Evolutionary conservation across 164 flowering plant species (phyloP), one percentile per base, ranked within the genome.

Genomic region (Macadamia integrifolia): DNA sequence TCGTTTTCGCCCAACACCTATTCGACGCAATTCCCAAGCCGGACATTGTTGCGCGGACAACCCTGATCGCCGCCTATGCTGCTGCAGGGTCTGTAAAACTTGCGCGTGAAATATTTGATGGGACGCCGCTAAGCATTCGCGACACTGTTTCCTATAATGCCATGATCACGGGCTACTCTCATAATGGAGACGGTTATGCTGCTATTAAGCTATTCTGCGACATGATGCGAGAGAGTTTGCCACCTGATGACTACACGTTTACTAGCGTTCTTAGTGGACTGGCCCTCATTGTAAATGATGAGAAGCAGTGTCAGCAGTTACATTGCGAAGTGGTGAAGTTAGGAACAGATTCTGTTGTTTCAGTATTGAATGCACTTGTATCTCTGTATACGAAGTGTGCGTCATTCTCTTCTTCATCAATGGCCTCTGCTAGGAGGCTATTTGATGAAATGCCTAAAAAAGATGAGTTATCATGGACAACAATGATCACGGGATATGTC

Each of bases 401-500:
- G 0, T 76, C 80, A 32, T 74, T 62, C 42, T 61, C 49, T 6
- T 64, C 84, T 5, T 62, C 67, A 8, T 71, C 80, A 58, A 66
- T 82, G 81, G 70, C 42, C 30, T 68, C 79, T 15, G 92, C 91
- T 49, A 74, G 84, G 59, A 80, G 70, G 71, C n/a, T 91, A 64
- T 89, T 91, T 78, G 83, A 84, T 66, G 88, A 79, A 64, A 85
- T 87, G 88, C 69, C 66, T 0, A 58, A 46, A 50, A 86, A 69
- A 66, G 90, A 89, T 77, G 92, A 91, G 66, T 66, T 89, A 65
- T 61, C 97, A 0, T 88, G 90, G 90, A 89, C 93, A 0, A 86
- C 90, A 1, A 78, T 91, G 72, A 89, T 91, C 67, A 78, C 93
- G 3, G 95, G 97, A 49, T 91, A 86, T 81, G 87, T 87, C 55